phyloP scores from a whole-genome alignment of 352 stramenopile genomes.

The Phytopythium oedochilum region DNA sequence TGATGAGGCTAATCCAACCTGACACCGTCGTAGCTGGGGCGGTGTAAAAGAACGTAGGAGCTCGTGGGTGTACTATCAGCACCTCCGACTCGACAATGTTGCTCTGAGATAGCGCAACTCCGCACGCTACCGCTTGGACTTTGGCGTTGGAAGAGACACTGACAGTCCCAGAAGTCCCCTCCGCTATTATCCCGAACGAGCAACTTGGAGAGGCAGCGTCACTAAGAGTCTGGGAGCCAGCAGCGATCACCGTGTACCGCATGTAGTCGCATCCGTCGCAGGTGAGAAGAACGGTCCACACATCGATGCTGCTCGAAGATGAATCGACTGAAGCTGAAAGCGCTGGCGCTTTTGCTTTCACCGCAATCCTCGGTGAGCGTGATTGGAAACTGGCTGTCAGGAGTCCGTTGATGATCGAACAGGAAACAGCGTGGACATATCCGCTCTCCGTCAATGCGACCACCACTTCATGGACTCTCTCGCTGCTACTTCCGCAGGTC shows the following conservation, averaged over 20 bases:
- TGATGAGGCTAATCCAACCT: slow-evolving; percentile 39
- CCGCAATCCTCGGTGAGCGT: slow-evolving; percentile 34
- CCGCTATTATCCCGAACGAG: slow-evolving; percentile 22
- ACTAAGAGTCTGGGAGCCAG: background rate
- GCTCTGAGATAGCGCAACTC: slow-evolving; percentile 24
- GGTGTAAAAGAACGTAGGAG: slow-evolving; percentile 27
- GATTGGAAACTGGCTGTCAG: slow-evolving; percentile 46
- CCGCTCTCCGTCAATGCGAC: slow-evolving; percentile 25
- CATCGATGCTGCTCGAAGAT: slow-evolving; percentile 19
- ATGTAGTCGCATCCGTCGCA: slow-evolving; percentile 45
- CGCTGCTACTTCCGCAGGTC: slow-evolving; percentile 15
- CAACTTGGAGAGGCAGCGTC: slow-evolving; percentile 29
- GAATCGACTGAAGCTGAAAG: slow-evolving; percentile 27
- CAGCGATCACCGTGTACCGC: slow-evolving; percentile 23
- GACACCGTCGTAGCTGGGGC: slow-evolving; percentile 34
- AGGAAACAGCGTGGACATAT: slow-evolving; percentile 56
- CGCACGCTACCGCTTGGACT: slow-evolving; percentile 44
- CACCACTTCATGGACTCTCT: slow-evolving; percentile 8
- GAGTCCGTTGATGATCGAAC: slow-evolving; percentile 20
- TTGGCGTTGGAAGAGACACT: slow-evolving; percentile 29
- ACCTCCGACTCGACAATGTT: slow-evolving; percentile 15
- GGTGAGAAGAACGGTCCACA: slow-evolving; percentile 27
- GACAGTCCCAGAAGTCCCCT: slow-evolving; percentile 10
- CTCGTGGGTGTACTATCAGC: slow-evolving; percentile 30
- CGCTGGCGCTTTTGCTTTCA: slow-evolving; percentile 30